A percentile compares a stretch with the other conserved stretches of the same genome.
Evolutionary conservation across 495 filamentous ascomycete species (phyloP).

Genomic region (Neurospora sp.): DNA sequence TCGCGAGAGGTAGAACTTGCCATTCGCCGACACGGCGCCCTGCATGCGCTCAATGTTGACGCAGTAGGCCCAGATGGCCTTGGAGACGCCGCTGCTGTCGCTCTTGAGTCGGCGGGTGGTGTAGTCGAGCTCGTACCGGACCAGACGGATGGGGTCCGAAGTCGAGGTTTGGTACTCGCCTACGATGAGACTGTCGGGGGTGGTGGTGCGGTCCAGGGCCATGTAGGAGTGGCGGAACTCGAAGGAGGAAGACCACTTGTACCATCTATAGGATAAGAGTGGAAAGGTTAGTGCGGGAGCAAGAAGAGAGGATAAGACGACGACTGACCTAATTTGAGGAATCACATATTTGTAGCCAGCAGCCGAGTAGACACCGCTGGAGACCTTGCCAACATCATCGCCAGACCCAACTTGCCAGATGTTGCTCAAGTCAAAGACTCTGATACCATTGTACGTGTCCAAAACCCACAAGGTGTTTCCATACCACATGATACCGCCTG

Average conservation of each 20-base stretch:
- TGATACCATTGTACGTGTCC: conserved; percentile 8
- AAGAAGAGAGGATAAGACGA: background rate
- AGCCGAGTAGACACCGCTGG: conserved; percentile 1
- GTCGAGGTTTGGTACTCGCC: conserved; percentile 8
- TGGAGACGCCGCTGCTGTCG: background rate
- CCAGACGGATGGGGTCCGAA: conserved; percentile 2
- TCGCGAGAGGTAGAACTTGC: conserved; percentile 10
- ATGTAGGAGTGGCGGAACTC: conserved; percentile 7
- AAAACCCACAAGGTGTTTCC: conserved; percentile 8
- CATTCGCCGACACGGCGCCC: conserved; percentile 10
- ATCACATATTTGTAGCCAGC: conserved; percentile 9
- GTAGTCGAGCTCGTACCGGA: conserved; percentile 2
- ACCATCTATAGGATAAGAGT: background rate
- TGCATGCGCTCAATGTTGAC: conserved; percentile 11
- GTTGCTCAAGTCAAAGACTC: conserved; percentile 7
- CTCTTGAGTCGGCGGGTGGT: conserved; percentile 5
- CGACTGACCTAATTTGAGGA: conserved; percentile 6
- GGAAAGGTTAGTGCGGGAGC: background rate
- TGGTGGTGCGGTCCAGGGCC: conserved; percentile 5
- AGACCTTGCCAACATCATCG: conserved; percentile 3
- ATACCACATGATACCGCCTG: conserved; percentile 10
- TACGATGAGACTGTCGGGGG: conserved; percentile 3
- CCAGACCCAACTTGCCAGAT: conserved; percentile 6
- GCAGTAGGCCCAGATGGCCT: conserved; percentile 9
- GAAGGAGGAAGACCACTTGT: conserved; percentile 5